Evolutionary conservation across 352 stramenopile genomes (phyloP), one percentile per base, ranked within the genome.

Genomic region (Pythium volutum): DNA sequence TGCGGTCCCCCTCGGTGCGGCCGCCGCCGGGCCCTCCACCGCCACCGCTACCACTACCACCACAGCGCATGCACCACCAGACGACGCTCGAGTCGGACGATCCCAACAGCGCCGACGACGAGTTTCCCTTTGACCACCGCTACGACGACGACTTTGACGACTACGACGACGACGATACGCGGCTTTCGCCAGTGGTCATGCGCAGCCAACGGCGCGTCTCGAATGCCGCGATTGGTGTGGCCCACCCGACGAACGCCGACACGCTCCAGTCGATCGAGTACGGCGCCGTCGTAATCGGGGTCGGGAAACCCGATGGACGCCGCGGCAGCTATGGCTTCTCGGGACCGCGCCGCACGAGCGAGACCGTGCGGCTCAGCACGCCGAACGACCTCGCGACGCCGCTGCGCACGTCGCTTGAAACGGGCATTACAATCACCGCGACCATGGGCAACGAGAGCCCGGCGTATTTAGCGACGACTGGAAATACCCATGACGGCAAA

Each of bases 251-350:
- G 29, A 34, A 34, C 46, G 27, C 36, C 43, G 15, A 48, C 42
- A 62, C 53, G 41, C 43, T 62, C 42, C 62, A 69, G 41, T 60
- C 62, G 9, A 69, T 64, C 39, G 55, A 69, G 34, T 63, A 63
- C 55, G 47, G 16, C 20, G 15, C 18, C 39, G 38, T 27, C 16
- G 47, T 1, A 2, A 43, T 15, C 36, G 38, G 27, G 22, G 41
- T 36, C 51, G 53, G 49, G 31, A 47, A 31, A 63, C 49, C 31
- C 34, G 55, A 49, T 18, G 46, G 29, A 22, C 23, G 39, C 25
- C 31, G 42, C n/a, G 22, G n/a, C 29, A 20, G 31, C 31, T 11
- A 36, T 36, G 31, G 29, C 15, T 52, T 53, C 39, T 4, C 36
- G 14, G 41, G 14, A n/a, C 26, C 34, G 33, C 62, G 62, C 6